phyloP scores from a whole-genome alignment of 805 yeast species.

The Cyberlindnera maritima region DNA sequence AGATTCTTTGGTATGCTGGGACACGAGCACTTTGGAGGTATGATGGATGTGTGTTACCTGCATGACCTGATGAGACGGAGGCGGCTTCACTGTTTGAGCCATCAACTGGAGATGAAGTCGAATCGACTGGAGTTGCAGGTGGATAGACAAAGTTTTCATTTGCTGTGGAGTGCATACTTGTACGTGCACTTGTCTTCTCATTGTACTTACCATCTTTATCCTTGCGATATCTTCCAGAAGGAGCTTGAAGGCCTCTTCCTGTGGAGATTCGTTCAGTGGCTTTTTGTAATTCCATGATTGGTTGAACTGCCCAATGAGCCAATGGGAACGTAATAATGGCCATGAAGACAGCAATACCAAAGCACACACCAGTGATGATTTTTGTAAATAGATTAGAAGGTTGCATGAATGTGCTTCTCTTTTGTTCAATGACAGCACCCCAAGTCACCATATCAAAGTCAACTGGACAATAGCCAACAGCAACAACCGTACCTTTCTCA shows the following conservation, averaged over 20 bases:
- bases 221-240: slow-evolving; percentile 4
- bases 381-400: slow-evolving; percentile 62
- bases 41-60: slow-evolving; percentile 24
- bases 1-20: slow-evolving; percentile 47
- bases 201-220: slow-evolving; percentile 12
- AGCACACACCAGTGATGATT: slow-evolving; percentile 73
- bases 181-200: slow-evolving; percentile 7
- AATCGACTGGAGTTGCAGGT: not conserved
- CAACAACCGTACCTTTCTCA: slow-evolving; percentile 39
- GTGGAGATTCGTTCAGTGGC: slow-evolving; percentile 65
- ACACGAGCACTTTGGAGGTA: slow-evolving; percentile 39
- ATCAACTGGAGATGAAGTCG: slow-evolving; percentile 1
- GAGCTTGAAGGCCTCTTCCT: slow-evolving; percentile 37
- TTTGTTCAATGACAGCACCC: slow-evolving; percentile 75
- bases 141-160: slow-evolving; percentile 6
- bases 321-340: slow-evolving; percentile 76
- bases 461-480: slow-evolving; percentile 55
- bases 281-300: slow-evolving; percentile 72
- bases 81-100: slow-evolving; percentile 13
- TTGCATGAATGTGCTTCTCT: slow-evolving; percentile 51
- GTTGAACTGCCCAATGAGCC: slow-evolving; percentile 81
- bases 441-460: slow-evolving; percentile 48
- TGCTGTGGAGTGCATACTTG: slow-evolving; percentile 5
- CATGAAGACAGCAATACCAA: slow-evolving; percentile 75
- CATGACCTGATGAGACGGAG: slow-evolving; percentile 15